These are phyloP conservation scores for Podaxis sp. DNA, from an alignment of 768 basidiomycete genomes.

Conservation along the genomic window DNA sequence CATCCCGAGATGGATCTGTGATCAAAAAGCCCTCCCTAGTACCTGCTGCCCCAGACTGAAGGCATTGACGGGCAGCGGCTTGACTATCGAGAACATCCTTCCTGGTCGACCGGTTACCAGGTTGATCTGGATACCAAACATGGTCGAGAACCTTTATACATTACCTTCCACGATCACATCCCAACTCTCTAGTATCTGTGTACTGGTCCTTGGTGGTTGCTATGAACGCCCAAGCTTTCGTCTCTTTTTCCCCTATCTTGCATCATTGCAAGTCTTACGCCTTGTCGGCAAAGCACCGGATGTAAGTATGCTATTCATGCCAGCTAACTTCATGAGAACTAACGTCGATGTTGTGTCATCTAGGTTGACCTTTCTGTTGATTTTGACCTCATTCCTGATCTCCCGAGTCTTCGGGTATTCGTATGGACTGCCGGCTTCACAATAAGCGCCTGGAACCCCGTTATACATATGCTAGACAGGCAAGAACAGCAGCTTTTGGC, in stretches of 20 bases:
- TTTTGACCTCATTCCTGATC: not conserved
- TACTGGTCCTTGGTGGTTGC: not conserved
- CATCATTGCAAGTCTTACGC: constrained; percentile 1
- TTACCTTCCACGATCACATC: not conserved
- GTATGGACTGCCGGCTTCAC: constrained; percentile 10
- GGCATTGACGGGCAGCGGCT: not conserved
- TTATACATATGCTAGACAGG: not conserved
- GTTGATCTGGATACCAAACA: not conserved
- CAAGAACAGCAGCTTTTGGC: not conserved
- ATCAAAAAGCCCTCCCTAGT: not conserved
- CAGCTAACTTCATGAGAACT: not conserved
- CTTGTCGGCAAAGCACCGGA: not conserved
- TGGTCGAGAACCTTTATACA: not conserved
- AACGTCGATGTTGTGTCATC: not conserved
- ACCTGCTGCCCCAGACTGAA: not conserved
- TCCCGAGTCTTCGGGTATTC: not conserved
- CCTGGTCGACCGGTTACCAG: constrained; percentile 1
- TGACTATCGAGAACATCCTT: constrained; percentile 2
- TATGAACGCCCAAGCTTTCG: not conserved
- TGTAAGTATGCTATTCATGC: not conserved
- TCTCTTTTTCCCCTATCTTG: not conserved
- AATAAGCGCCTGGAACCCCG: not conserved
- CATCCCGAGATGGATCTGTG: not conserved
- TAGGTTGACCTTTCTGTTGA: not conserved
- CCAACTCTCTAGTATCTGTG: not conserved